Evolutionary conservation across 106 monocot species (phyloP).

Genomic region (Chionographis japonica): DNA sequence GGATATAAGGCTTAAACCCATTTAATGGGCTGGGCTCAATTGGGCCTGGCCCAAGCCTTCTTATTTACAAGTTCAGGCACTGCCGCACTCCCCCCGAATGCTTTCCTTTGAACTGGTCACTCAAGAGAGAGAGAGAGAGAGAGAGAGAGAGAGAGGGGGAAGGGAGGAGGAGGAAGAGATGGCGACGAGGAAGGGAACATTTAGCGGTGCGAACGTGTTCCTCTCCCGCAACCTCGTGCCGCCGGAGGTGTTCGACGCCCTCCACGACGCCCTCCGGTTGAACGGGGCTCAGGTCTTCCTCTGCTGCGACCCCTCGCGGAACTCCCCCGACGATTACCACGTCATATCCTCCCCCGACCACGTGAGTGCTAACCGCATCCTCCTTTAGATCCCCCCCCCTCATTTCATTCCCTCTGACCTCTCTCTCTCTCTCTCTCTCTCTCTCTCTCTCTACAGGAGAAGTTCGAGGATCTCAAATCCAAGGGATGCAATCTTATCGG

Average conservation of each 20-base stretch:
- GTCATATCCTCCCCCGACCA: conserved; percentile 80
- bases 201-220: conserved; percentile 71
- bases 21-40: too few species aligned
- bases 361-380: conserved; percentile 19
- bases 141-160: neutral
- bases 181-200: conserved; percentile 39
- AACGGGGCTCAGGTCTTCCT: conserved; percentile 85
- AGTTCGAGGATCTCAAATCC: conserved; percentile 73
- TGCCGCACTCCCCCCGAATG: too few species aligned
- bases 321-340: conserved; percentile 66
- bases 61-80: too few species aligned
- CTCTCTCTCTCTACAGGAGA: conserved; percentile 54
- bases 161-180: neutral
- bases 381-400: neutral
- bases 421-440: too few species aligned
- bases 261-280: conserved; percentile 82
- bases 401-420: neutral
- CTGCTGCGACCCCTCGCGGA: conserved; percentile 74
- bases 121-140: neutral
- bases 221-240: conserved; percentile 81
- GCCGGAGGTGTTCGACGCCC: conserved; percentile 80
- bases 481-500: conserved; percentile 89
- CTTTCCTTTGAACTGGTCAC: too few species aligned
- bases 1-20: too few species aligned
- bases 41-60: too few species aligned